Conservation (phyloP, 164 flowering plant species). For the Cinnamomum chago region DNA sequence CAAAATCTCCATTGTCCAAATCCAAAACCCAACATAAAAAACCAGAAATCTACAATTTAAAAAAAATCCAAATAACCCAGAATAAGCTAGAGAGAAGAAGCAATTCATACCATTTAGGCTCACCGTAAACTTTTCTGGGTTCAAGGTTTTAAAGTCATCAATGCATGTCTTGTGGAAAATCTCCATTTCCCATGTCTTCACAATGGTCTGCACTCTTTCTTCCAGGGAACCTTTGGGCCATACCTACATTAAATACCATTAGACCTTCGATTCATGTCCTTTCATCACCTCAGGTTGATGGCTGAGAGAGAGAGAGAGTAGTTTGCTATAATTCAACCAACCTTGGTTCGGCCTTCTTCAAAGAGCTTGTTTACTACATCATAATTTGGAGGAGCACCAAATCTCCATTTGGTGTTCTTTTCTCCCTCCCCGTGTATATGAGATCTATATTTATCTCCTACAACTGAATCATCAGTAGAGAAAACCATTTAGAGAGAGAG, state of each 20-base stretch:
- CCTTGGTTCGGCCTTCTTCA: conserved; percentile 77
- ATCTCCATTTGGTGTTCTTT: conserved; percentile 55
- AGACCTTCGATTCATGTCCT: no score
- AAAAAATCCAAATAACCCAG: no score
- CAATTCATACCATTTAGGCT: conserved; percentile 50
- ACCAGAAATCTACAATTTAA: no score
- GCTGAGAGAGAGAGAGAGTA: background rate
- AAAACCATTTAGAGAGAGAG: background rate
- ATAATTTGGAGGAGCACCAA: conserved; percentile 66
- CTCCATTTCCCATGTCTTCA: conserved; percentile 87
- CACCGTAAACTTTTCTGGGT: conserved; percentile 31
- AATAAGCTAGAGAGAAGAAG: no score
- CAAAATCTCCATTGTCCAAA: no score
- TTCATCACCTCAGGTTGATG: background rate
- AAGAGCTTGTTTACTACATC: conserved; percentile 62
- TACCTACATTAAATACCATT: conserved; percentile 30
- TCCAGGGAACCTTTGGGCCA: conserved; percentile 73
- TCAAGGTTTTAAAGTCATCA: conserved; percentile 43
- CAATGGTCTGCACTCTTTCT: conserved; percentile 60
- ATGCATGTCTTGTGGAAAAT: conserved; percentile 44
- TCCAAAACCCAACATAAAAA: no score
- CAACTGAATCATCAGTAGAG: background rate
- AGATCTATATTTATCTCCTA: conserved; percentile 55
- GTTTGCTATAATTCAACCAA: conserved; percentile 1
- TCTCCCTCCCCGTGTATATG: conserved; percentile 44